These are phyloP conservation scores for Sclerotinia spermophila DNA, from an alignment of 2,329 filamentous ascomycete genomes.

Conservation along the genomic window DNA sequence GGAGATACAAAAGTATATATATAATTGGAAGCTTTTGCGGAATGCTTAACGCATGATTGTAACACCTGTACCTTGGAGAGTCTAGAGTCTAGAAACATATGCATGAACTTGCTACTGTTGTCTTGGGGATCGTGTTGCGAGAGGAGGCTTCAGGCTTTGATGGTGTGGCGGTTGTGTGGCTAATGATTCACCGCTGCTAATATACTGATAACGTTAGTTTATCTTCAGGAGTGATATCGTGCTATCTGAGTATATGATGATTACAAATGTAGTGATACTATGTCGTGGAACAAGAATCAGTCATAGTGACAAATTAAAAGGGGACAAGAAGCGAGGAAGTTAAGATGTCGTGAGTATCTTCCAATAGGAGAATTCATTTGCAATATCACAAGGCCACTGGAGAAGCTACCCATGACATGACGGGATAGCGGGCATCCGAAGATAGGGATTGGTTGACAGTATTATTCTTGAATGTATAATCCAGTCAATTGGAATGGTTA, in stretches of 20 bases:
- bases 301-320: constrained; percentile 3
- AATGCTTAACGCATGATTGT: neutral
- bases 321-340: constrained; percentile 11
- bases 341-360: neutral
- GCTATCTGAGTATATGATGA: neutral
- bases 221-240: neutral
- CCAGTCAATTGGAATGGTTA: neutral
- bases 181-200: neutral
- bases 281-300: neutral
- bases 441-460: neutral
- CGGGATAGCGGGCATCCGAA: neutral
- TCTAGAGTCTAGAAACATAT: neutral
- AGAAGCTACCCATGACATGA: neutral
- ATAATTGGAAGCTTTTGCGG: neutral
- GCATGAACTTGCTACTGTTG: neutral
- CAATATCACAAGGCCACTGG: neutral
- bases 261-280: neutral
- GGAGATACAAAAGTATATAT: neutral
- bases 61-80: neutral
- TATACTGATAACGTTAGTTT: neutral
- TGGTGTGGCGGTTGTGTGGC: neutral
- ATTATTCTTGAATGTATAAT: neutral
- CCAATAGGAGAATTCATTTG: neutral
- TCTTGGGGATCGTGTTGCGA: neutral
- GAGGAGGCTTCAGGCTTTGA: neutral